Conservation (phyloP, 345 rosid species). For the Tarenaya hassleriana region DNA sequence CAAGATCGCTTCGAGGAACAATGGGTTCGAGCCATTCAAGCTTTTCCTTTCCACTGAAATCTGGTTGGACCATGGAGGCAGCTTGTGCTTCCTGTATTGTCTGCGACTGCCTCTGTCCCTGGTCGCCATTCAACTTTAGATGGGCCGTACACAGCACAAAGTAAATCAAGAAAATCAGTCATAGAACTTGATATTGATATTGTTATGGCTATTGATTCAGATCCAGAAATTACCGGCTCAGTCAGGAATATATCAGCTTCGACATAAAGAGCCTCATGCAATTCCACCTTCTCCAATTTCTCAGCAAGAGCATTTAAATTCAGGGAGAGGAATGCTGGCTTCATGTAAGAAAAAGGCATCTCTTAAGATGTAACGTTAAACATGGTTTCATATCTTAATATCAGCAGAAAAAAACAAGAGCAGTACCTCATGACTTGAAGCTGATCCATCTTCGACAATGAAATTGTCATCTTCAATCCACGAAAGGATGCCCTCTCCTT, state of each 20-base stretch:
- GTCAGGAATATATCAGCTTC: conserved; percentile 63
- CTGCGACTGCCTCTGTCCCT: conserved; percentile 25
- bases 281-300: conserved; percentile 53
- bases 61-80: conserved; percentile 15
- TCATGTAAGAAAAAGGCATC: conserved; percentile 6
- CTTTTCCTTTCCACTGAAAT: conserved; percentile 17
- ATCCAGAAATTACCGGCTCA: conserved; percentile 43
- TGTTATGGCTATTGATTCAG: not conserved
- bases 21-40: not conserved
- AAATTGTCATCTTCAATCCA: conserved; percentile 69
- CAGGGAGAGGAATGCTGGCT: conserved; percentile 66
- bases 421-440: conserved; percentile 52
- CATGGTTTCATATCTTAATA: not conserved
- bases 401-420: not conserved
- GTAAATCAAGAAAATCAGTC: conserved; percentile 16
- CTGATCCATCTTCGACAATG: conserved; percentile 39
- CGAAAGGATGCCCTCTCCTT: conserved; percentile 65
- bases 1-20: conserved; percentile 4
- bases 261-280: conserved; percentile 61
- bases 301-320: conserved; percentile 59
- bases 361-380: not conserved
- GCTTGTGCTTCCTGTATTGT: conserved; percentile 5
- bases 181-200: not conserved
- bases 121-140: conserved; percentile 16
- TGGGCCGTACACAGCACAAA: conserved; percentile 27